Percentiles rank a stretch among this genome's conserved stretches.
These are phyloP conservation scores for Rhizopogon roseolus DNA, from an alignment of 768 basidiomycete species.

Conservation along the genomic window DNA sequence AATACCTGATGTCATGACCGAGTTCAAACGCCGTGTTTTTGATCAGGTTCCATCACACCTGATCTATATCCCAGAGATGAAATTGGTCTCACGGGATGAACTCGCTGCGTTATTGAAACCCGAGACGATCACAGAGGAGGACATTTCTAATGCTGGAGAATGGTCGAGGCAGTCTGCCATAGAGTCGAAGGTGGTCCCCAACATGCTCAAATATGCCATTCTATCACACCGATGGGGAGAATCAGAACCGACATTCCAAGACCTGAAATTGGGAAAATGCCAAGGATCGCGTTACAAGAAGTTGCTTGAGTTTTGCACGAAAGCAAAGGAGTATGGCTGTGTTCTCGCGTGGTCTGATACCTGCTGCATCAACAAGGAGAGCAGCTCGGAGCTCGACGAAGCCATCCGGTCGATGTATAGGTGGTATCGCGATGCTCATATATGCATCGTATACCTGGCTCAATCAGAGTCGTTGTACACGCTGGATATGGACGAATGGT, in stretches of 20 bases:
- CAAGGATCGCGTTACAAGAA: background rate
- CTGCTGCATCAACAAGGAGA: slow-evolving; percentile 10
- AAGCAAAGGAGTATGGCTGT: background rate
- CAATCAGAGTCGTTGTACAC: background rate
- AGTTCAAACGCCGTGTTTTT: slow-evolving; percentile 6
- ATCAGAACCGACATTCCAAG: slow-evolving; percentile 2
- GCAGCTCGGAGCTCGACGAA: slow-evolving; percentile 13
- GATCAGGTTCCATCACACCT: slow-evolving; percentile 1
- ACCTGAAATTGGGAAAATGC: background rate
- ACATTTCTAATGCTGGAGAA: background rate
- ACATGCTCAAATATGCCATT: slow-evolving; percentile 6
- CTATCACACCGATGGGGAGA: slow-evolving; percentile 8
- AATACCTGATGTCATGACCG: background rate
- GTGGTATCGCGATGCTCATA: slow-evolving; percentile 11
- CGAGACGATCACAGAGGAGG: background rate
- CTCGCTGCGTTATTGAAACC: background rate
- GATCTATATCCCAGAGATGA: slow-evolving; percentile 1
- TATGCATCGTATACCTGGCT: slow-evolving; percentile 10
- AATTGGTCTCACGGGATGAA: background rate
- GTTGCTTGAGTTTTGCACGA: background rate
- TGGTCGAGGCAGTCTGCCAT: background rate
- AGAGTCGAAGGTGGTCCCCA: background rate
- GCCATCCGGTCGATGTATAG: slow-evolving; percentile 12
- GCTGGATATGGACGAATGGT: slow-evolving; percentile 7
- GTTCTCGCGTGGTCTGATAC: slow-evolving; percentile 8